These are phyloP conservation scores for Sporormia fimetaria DNA, from an alignment of 495 filamentous ascomycete genomes.

Conservation along the genomic window DNA sequence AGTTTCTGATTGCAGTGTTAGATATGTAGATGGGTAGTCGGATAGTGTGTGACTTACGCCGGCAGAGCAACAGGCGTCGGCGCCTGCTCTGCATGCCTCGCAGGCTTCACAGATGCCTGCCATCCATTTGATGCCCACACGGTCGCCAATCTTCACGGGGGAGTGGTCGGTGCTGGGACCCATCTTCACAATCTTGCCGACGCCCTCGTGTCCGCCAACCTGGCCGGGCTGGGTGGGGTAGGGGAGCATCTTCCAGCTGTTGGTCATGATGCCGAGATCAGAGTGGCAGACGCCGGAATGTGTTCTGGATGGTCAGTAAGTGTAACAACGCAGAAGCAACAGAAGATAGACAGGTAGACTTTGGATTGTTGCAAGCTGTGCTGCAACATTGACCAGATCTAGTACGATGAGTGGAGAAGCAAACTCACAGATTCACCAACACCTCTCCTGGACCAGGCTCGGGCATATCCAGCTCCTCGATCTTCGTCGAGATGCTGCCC, in stretches of 20 bases:
- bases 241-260: constrained; percentile 46
- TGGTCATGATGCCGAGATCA: constrained; percentile 52
- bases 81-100: constrained; percentile 26
- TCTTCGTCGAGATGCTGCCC: constrained; percentile 54
- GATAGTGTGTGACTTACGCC: constrained; percentile 6
- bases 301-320: constrained; percentile 34
- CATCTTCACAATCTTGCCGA: constrained; percentile 44
- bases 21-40: background rate
- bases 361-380: background rate
- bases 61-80: constrained; percentile 17
- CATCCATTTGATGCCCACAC: constrained; percentile 39
- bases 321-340: background rate
- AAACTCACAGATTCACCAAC: constrained; percentile 49
- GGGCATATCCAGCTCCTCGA: constrained; percentile 55
- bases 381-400: constrained; percentile 1
- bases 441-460: constrained; percentile 54
- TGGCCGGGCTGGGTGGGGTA: constrained; percentile 52
- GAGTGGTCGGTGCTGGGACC: constrained; percentile 39
- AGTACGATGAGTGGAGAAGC: background rate
- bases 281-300: constrained; percentile 64
- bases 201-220: constrained; percentile 45
- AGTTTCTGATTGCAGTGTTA: constrained; percentile 18
- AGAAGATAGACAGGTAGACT: background rate
- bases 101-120: constrained; percentile 40
- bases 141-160: constrained; percentile 51